Base-by-base conservation (phyloP, 2,329 filamentous ascomycete genomes). In the Escovopsis weberi region DNA sequence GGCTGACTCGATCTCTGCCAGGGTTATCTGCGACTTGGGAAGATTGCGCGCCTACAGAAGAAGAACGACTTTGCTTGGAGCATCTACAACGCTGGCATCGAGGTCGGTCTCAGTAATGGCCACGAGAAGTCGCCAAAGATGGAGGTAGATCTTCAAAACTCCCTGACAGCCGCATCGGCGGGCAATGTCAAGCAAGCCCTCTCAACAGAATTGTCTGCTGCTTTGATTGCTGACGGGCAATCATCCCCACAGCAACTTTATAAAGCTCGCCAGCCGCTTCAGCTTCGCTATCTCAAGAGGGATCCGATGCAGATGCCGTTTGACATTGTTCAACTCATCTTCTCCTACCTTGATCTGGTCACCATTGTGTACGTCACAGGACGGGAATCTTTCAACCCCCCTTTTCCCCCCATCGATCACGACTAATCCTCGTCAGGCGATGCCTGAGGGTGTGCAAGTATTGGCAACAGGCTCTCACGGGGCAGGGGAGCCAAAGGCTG, bases 1-100 rank as follows among this genome's bases (percentile, higher is more conserved):
- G 26, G 26, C 26, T 28, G 26, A 28, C 26, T 9, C 9, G 26
- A 9, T 5, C 26, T 28, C 9, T 28, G 26, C 26, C 6, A 67
- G 64, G 64, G 64, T 7, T 67, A 67, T 44, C 55, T 67, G 7
- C 59, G 65, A 3, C 49, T 67, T 4, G 64, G 60, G 2, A 66
- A 67, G 47, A 51, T 65, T 43, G 55, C 59, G 5, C 55, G 60
- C 8, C 51, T 63, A 2, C 56, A 61, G 43, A 61, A 60, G 47
- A 58, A 64, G 8, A 42, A 57, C 33, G 55, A 60, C 23, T 58
- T 60, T 39, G 64, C 64, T 1, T 65, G 63, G 59, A 59, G 59
- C 30, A 47, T 66, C 8, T 65, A 63, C 45, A 61, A 47, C 42
- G 57, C 62, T 10, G 64, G 63, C 4, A 57, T 66, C 38, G 56